A percentile compares a stretch with the other conserved stretches of the same genome.
These are phyloP conservation scores for Plantago lanceolata DNA, from an alignment of 305 asterid genomes.

Conservation along the genomic window DNA sequence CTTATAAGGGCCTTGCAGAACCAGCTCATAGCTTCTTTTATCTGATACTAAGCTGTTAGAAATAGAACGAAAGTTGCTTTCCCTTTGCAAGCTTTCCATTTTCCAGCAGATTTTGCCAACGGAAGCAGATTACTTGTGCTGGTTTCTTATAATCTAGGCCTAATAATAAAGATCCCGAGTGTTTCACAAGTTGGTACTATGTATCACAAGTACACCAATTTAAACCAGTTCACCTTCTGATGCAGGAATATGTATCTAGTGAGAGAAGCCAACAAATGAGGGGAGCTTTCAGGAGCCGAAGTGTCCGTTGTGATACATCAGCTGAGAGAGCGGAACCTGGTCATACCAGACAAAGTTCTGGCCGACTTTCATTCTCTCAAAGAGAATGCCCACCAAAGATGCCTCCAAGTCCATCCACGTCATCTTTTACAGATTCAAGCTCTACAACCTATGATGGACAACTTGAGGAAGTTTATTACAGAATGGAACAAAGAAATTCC, in stretches of 20 bases:
- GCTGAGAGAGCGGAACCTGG: constrained; percentile 39
- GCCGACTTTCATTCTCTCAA: constrained; percentile 36
- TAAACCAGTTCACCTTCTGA: constrained; percentile 1
- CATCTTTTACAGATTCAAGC: constrained; percentile 45
- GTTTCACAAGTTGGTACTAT: neutral
- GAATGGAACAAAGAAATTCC: constrained; percentile 29
- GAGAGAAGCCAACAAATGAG: constrained; percentile 25
- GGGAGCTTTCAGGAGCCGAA: constrained; percentile 40
- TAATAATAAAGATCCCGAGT: neutral
- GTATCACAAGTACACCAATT: neutral
- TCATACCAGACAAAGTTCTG: constrained; percentile 27
- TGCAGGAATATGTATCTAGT: constrained; percentile 36
- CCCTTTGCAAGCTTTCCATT: neutral
- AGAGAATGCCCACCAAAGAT: constrained; percentile 33
- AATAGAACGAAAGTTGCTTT: neutral
- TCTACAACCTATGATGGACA: constrained; percentile 40
- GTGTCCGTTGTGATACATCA: constrained; percentile 28
- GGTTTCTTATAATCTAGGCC: neutral
- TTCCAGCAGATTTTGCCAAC: neutral
- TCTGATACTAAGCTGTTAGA: too few relatives aligned
- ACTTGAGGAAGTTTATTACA: constrained; percentile 36
- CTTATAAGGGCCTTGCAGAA: too few relatives aligned
- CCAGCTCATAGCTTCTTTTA: too few relatives aligned
- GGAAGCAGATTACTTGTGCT: neutral
- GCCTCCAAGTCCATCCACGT: constrained; percentile 43